These are phyloP conservation scores for Gentiana straminea DNA, from an alignment of 257 asterid species.

Conservation along the genomic window DNA sequence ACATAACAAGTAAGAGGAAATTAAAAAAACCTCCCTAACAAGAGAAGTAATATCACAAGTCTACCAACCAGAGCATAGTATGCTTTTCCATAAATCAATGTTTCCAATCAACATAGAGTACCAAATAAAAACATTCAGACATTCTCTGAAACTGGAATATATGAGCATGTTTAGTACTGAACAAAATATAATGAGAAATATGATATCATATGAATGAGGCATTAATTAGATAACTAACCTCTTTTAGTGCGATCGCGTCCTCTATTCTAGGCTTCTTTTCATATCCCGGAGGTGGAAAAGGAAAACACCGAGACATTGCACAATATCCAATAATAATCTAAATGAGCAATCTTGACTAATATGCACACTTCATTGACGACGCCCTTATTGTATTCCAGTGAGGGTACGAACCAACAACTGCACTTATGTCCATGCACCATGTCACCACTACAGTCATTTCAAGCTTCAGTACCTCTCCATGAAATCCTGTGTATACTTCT, in stretches of 20 bases:
- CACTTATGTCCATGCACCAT: slow-evolving; percentile 57
- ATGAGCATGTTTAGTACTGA: not conserved
- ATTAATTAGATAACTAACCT: slow-evolving; percentile 13
- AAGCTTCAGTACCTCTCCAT: slow-evolving; percentile 32
- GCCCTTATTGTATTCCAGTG: slow-evolving; percentile 32
- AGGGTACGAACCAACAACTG: slow-evolving; percentile 37
- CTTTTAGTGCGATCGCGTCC: slow-evolving; percentile 8
- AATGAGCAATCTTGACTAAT: slow-evolving; percentile 18
- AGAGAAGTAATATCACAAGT: no score
- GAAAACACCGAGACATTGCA: no score
- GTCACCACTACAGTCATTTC: slow-evolving; percentile 50
- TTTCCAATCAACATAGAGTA: not conserved
- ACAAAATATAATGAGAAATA: not conserved
- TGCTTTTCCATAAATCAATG: no score
- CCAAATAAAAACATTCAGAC: not conserved
- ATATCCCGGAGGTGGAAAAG: not conserved
- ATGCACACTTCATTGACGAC: slow-evolving; percentile 29
- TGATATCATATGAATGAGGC: not conserved
- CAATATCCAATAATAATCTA: slow-evolving; percentile 13
- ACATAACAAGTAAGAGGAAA: no score
- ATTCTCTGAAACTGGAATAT: no score
- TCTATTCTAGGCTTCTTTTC: slow-evolving; percentile 12
- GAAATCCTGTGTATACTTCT: slow-evolving; percentile 12
- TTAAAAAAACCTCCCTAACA: no score
- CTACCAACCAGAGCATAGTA: no score